phyloP scores from a whole-genome alignment of 495 filamentous ascomycete species.

The Xylaria acuta region DNA sequence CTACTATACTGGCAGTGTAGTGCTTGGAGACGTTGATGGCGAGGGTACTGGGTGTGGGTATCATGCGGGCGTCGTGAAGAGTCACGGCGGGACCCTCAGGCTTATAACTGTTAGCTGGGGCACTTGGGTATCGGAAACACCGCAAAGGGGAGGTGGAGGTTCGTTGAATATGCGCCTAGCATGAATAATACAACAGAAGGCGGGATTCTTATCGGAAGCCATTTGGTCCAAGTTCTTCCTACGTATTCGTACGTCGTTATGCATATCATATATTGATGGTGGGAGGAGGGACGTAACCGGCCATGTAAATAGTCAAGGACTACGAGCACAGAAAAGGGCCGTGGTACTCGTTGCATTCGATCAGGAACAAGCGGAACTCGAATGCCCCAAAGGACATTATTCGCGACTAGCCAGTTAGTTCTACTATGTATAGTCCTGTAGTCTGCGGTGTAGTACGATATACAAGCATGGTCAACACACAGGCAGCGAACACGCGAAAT shows the following conservation, averaged over 20 bases:
- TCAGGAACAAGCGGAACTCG: neutral
- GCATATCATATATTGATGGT: neutral
- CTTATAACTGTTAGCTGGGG: neutral
- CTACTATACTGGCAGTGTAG: neutral
- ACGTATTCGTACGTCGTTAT: neutral
- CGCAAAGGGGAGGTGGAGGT: conserved; percentile 12
- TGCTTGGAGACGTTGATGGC: neutral
- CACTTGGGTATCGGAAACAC: conserved; percentile 10
- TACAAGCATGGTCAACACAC: neutral
- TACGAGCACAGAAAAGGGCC: neutral
- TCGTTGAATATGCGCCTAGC: neutral
- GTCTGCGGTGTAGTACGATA: neutral
- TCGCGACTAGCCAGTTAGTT: too few species aligned
- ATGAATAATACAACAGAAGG: neutral
- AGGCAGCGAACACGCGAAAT: neutral
- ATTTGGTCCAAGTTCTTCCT: too few species aligned
- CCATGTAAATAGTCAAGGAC: neutral
- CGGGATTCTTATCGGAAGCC: conserved; percentile 16
- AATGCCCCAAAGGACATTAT: neutral
- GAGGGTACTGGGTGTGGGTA: conserved; percentile 12
- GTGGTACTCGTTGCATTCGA: neutral
- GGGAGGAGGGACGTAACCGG: neutral
- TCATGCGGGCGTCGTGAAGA: conserved; percentile 28
- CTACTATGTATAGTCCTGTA: neutral
- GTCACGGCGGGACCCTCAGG: neutral